Percentiles rank a stretch among this genome's conserved stretches.
Conservation (phyloP, 306 rosid species). For the Citrullus colocynthis region DNA sequence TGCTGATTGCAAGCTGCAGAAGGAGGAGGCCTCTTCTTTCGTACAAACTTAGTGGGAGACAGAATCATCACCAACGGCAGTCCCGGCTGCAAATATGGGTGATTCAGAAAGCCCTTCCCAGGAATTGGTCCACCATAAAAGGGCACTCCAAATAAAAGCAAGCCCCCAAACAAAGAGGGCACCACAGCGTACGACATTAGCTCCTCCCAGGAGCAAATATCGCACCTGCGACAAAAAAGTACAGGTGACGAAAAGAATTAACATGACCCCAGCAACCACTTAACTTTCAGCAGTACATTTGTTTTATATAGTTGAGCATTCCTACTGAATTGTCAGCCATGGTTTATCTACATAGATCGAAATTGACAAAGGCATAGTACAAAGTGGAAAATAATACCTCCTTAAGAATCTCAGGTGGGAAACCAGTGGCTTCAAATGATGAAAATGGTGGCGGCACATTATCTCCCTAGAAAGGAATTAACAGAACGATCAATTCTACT, state of each 20-base stretch:
- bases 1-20: conserved; percentile 90
- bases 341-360: conserved; percentile 11
- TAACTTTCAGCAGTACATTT: conserved; percentile 38
- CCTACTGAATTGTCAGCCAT: conserved; percentile 29
- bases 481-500: not conserved
- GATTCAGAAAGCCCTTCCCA: conserved; percentile 96
- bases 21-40: conserved; percentile 99
- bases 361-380: not conserved
- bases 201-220: conserved; percentile 99
- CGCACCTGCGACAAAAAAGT: conserved; percentile 99
- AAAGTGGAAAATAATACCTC: conserved; percentile 51
- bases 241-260: conserved; percentile 58
- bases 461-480: conserved; percentile 46
- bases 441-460: conserved; percentile 69
- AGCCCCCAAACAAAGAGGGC: conserved; percentile 88
- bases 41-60: conserved; percentile 89
- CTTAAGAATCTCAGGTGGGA: conserved; percentile 88
- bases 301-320: conserved; percentile 24
- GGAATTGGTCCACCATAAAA: conserved; percentile 77
- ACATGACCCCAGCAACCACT: conserved; percentile 81
- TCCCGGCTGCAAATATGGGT: conserved; percentile 87
- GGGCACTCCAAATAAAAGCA: conserved; percentile 96
- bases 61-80: conserved; percentile 97
- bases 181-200: conserved; percentile 99
- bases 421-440: conserved; percentile 63